Base-by-base conservation (phyloP, 768 basidiomycete species). In the Podaxis sp. region DNA sequence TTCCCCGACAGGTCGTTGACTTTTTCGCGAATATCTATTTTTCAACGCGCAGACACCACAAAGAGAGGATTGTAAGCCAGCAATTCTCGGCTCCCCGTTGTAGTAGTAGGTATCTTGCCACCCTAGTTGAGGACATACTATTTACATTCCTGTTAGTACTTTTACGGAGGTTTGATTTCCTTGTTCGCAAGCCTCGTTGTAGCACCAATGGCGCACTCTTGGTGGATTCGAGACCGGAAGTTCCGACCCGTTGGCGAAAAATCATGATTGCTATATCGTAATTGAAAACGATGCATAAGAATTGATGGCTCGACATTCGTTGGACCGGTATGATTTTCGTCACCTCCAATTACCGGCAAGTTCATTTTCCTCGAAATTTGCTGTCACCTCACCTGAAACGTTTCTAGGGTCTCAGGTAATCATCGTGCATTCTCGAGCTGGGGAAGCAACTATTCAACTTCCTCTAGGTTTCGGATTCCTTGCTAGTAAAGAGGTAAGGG, bases 41-140 rank as follows among this genome's bases (percentile, higher is more conserved):
- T 71, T 61, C 35, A 64, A 67, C 0, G 40, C 64, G 7, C 57
- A 75, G 9, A 70, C 71, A 21, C 72, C 77, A 6, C 70, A 69
- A 36, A 62, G 69, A 13, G 81, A 82, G 64, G 83, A 82, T 62
- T 84, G 83, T 82, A 61, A 67, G 79, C 74, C 0, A 52, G 76
- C 0, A 64, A 63, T 1, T 76, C 77, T 4, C 79, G 79, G 51
- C 70, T 85, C 1, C 85, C 85, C 1, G 82, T 87, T 4, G 72
- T 82, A 21, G 81, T 78, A 23, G 84, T 84, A 68, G 48, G 82
- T 73, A 28, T 42, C 28, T 21, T 18, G 16, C 9, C 18, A 37
- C 4, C 27, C 11, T 32, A n/a, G 7, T 7, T 27, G 16, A 27
- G 11, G 25, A 35, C 7, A 25, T 16, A 7, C n/a, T 16, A 13